A percentile compares a stretch with the other conserved stretches of the same genome.
Evolutionary conservation across 2,329 filamentous ascomycete species (phyloP).

Genomic region (Verticillium zaregamsianum): DNA sequence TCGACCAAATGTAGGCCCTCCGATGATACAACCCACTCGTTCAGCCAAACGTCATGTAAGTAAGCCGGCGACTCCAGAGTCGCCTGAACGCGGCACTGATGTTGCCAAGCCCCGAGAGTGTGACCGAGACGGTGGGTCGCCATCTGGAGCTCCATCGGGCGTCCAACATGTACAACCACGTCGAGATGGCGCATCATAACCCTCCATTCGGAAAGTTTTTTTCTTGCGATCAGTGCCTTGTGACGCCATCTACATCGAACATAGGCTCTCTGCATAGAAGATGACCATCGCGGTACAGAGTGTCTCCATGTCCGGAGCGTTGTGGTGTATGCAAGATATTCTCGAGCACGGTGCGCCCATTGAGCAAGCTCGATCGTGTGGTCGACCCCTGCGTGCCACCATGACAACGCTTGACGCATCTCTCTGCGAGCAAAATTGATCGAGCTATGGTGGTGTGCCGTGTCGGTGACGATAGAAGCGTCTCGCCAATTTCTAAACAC

Average conservation of each 20-base stretch:
- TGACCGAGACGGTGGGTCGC: neutral
- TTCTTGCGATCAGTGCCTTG: conserved; percentile 7
- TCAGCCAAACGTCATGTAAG: conserved; percentile 8
- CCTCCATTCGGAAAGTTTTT: conserved; percentile 9
- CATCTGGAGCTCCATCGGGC: neutral
- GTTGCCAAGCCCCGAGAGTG: conserved; percentile 6
- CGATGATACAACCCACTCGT: conserved; percentile 11
- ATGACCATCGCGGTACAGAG: neutral
- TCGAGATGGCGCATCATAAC: conserved; percentile 1
- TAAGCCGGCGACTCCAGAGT: conserved; percentile 1
- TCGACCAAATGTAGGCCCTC: neutral
- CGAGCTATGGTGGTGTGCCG: neutral
- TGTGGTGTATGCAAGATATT: neutral
- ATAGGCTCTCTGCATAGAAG: conserved; percentile 7
- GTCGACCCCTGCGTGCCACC: neutral
- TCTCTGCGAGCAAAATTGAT: too few relatives aligned
- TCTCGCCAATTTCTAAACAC: neutral
- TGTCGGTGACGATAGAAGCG: neutral
- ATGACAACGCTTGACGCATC: neutral
- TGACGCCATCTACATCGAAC: conserved; percentile 9
- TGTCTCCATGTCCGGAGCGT: neutral
- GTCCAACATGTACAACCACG: conserved; percentile 5
- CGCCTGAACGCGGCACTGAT: conserved; percentile 3
- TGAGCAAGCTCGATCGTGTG: neutral
- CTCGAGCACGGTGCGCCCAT: neutral